Base-by-base conservation (phyloP, 495 filamentous ascomycete genomes). In the Niebla homalea region DNA sequence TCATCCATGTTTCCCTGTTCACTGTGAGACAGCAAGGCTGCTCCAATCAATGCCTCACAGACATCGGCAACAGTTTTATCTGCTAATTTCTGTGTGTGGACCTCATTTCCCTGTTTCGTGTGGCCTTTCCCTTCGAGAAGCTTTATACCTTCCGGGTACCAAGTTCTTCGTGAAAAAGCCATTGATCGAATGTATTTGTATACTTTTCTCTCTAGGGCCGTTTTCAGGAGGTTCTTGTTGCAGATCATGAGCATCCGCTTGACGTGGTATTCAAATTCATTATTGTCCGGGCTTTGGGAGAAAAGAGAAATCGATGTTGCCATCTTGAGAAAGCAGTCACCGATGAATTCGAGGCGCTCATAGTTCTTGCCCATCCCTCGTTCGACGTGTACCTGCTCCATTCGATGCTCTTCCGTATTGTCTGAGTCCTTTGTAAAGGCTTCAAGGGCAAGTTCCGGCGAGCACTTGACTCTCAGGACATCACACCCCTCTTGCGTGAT, bases 21-120 rank as follows among this genome's bases (percentile, higher is more conserved):
- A 14, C 75, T 70, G 26, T 73, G 69, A 2, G 82, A 78, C 8
- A 95, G 70, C 39, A 94, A 75, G 0, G 92, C 82, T 4, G 89
- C 92, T 15, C 89, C 92, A 47, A 98, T 97, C 54, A 97, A 60
- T 3, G 92, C 92, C 64, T 98, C 92, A 51, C 87, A 94, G 18
- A 98, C 89, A 67, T 98, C 92, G n/a, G 92, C 92, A 61, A 95
- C 84, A 4, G 86, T 81, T 66, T 98, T 98, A 60, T 94, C 85
- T 3, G 78, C 84, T 5, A 98, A 76, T 0, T 67, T 60, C 57
- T 96, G 90, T 19, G 68, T 73, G n/a, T 65, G 60, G 20, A 64
- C 61, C 50, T 76, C 67, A 6, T 68, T 72, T 20, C 64, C 63
- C 20, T 72, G 75, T 16, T 74, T 80, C 4, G 70, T 71, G 19